Percentiles rank a stretch among this genome's conserved stretches.
Conservation (phyloP, 2,329 filamentous ascomycete species). For the Calonectria multiphialidica region DNA sequence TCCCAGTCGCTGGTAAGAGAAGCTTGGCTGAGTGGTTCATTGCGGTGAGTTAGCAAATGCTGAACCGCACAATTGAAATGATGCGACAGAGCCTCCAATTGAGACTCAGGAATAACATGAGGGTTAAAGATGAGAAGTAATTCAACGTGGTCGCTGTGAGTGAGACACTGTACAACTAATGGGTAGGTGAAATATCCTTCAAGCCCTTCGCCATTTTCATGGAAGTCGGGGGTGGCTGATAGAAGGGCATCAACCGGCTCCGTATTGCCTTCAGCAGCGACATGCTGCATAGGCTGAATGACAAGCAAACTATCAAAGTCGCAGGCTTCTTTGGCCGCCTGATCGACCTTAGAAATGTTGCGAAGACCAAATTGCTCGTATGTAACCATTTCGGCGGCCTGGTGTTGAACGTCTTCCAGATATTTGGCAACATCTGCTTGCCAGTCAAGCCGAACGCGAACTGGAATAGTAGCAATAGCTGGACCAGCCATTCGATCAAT, state of each 20-base stretch:
- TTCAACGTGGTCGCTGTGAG: not conserved
- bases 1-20: constrained; percentile 6
- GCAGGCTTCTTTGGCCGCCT: constrained; percentile 30
- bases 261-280: not conserved
- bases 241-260: not conserved
- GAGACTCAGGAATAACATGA: not conserved
- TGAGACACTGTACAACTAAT: constrained; percentile 1
- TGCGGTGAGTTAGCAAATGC: not conserved
- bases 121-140: not conserved
- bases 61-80: not conserved
- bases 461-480: constrained; percentile 56
- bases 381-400: constrained; percentile 29
- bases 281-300: constrained; percentile 34
- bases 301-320: constrained; percentile 46
- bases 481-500: constrained; percentile 39
- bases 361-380: constrained; percentile 37
- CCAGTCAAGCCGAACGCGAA: constrained; percentile 52
- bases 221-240: not conserved
- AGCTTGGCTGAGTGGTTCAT: not conserved
- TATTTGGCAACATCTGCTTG: constrained; percentile 12
- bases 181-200: constrained; percentile 1
- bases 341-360: constrained; percentile 33
- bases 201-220: not conserved
- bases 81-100: not conserved
- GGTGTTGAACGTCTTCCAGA: constrained; percentile 25